Conservation (phyloP, 805 yeast genomes). For the Barnettozyma sucrosica region DNA sequence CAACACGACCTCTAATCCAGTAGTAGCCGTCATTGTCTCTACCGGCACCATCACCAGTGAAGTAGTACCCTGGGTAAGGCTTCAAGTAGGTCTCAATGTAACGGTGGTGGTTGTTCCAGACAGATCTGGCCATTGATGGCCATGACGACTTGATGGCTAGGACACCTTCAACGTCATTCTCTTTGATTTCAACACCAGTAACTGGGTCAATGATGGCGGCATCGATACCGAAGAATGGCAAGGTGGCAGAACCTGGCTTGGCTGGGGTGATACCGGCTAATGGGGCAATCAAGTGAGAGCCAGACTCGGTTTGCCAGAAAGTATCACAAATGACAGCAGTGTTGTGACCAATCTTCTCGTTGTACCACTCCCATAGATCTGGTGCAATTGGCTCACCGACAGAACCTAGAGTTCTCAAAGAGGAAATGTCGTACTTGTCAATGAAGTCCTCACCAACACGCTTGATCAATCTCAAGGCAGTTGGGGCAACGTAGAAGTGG, state of each 20-base stretch:
- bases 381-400: constrained; percentile 99
- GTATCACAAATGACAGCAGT: constrained; percentile 92
- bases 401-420: constrained; percentile 90
- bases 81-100: constrained; percentile 87
- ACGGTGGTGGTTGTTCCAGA: constrained; percentile 81
- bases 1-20: constrained; percentile 98
- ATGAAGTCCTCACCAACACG: constrained; percentile 86
- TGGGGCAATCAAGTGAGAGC: constrained; percentile 92
- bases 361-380: constrained; percentile 98
- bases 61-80: constrained; percentile 90
- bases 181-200: constrained; percentile 75
- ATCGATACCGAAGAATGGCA: constrained; percentile 93
- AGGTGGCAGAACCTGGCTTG: constrained; percentile 95
- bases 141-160: constrained; percentile 84
- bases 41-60: constrained; percentile 98
- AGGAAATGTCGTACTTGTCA: constrained; percentile 70
- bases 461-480: constrained; percentile 87
- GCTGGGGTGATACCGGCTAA: constrained; percentile 92
- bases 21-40: constrained; percentile 93
- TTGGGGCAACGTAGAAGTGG: constrained; percentile 97
- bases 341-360: constrained; percentile 83
- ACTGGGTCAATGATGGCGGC: constrained; percentile 92
- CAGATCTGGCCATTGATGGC: constrained; percentile 99
- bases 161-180: constrained; percentile 94
- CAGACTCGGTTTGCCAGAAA: constrained; percentile 98